These are phyloP conservation scores for Candida pseudoviswanathii DNA, from an alignment of 1,139 yeast genomes.

Conservation along the genomic window DNA sequence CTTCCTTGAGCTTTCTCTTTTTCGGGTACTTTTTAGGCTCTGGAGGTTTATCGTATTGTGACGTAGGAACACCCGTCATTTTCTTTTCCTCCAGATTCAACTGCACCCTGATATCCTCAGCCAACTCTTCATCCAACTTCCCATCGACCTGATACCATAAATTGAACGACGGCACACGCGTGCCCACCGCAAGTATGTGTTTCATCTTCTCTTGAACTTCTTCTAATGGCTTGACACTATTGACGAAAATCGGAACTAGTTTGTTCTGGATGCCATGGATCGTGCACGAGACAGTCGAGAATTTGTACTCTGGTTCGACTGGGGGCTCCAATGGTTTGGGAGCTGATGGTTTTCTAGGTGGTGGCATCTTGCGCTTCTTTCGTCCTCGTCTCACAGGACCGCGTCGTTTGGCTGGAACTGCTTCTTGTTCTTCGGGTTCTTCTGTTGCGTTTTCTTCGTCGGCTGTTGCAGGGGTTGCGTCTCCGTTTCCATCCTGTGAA, in stretches of 20 bases:
- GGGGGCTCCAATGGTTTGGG: slow-evolving; percentile 33
- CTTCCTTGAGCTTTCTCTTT: slow-evolving; percentile 37
- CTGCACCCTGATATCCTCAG: slow-evolving; percentile 48
- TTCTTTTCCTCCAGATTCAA: slow-evolving; percentile 45
- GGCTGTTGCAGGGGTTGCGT: background rate
- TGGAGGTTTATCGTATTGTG: slow-evolving; percentile 14
- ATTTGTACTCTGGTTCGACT: slow-evolving; percentile 45
- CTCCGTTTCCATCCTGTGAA: background rate
- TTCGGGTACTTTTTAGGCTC: slow-evolving; percentile 21
- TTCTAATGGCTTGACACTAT: slow-evolving; percentile 63
- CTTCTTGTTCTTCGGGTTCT: slow-evolving; percentile 1
- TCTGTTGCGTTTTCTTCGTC: slow-evolving; percentile 15
- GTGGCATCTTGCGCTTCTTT: slow-evolving; percentile 23
- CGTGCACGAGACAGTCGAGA: slow-evolving; percentile 65
- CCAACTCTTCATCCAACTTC: slow-evolving; percentile 62
- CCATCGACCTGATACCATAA: slow-evolving; percentile 90
- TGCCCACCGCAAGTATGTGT: slow-evolving; percentile 59
- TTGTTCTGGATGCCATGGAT: slow-evolving; percentile 65
- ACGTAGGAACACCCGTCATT: slow-evolving; percentile 37
- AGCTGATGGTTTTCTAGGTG: slow-evolving; percentile 22
- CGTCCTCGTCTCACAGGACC: slow-evolving; percentile 25
- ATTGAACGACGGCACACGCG: slow-evolving; percentile 60
- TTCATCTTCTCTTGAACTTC: slow-evolving; percentile 65
- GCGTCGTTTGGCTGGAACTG: slow-evolving; percentile 20
- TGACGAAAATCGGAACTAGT: slow-evolving; percentile 66